A percentile compares a stretch with the other conserved stretches of the same genome.
Evolutionary conservation across 164 flowering plant genomes (phyloP).

Genomic region (Aristolochia fimbriata): DNA sequence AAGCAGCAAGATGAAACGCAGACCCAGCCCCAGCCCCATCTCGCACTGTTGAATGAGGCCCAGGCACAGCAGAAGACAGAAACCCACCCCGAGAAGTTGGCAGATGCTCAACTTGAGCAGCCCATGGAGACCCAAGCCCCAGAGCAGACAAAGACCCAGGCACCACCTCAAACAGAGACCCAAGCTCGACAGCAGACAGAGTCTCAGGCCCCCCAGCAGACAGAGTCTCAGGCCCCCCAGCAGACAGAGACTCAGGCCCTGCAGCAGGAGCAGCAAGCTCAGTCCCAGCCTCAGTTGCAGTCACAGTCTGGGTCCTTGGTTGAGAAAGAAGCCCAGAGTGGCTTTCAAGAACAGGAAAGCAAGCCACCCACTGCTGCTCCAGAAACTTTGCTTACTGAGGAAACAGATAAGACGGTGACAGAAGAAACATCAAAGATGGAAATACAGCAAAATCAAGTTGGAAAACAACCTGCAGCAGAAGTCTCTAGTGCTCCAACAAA

Average conservation of each 20-base stretch:
- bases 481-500: conserved; percentile 1
- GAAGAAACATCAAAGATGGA: no score
- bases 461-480: conserved; percentile 1
- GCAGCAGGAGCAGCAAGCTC: not conserved
- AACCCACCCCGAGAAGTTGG: no score
- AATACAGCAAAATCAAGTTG: conserved; percentile 4
- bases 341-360: not conserved
- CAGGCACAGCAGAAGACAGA: no score
- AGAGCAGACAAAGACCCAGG: conserved; percentile 6
- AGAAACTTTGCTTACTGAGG: not conserved
- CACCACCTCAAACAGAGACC: conserved; percentile 6
- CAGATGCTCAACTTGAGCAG: no score
- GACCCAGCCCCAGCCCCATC: no score
- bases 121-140: no score
- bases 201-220: no score
- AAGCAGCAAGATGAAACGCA: no score
- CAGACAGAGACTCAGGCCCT: no score
- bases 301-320: not conserved
- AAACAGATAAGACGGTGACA: not conserved
- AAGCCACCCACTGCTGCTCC: not conserved
- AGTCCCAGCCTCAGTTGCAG: conserved; percentile 3
- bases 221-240: no score
- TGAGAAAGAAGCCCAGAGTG: not conserved
- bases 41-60: no score
- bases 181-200: conserved; percentile 1